These are phyloP conservation scores for Amanita rimosa DNA, from an alignment of 768 basidiomycete genomes.

Conservation along the genomic window DNA sequence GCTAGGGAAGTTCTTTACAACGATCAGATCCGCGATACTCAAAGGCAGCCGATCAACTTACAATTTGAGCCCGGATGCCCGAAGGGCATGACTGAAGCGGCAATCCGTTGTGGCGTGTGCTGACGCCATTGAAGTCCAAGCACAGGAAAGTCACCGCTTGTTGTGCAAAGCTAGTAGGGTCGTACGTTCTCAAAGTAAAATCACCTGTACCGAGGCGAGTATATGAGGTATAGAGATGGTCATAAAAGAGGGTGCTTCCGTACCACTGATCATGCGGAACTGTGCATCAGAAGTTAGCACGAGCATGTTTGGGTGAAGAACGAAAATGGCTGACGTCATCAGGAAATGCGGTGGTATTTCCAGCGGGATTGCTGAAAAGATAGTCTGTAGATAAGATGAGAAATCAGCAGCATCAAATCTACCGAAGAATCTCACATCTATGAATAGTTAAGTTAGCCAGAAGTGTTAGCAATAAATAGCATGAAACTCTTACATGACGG, in stretches of 20 bases:
- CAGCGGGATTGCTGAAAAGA: constrained; percentile 32
- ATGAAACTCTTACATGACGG: constrained; percentile 16
- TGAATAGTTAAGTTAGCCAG: neutral
- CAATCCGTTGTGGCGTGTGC: constrained; percentile 26
- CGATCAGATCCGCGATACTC: neutral
- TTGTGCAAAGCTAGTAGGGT: constrained; percentile 30
- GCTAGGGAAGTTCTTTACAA: constrained; percentile 36
- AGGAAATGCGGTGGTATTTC: constrained; percentile 40
- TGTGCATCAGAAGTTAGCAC: constrained; percentile 11
- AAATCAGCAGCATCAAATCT: neutral
- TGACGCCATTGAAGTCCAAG: constrained; percentile 32
- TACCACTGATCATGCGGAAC: constrained; percentile 46
- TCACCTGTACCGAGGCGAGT: constrained; percentile 18
- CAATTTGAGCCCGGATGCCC: constrained; percentile 40
- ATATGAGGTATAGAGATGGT: neutral
- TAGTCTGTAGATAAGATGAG: constrained; percentile 26
- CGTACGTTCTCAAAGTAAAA: constrained; percentile 34
- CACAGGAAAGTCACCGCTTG: constrained; percentile 37
- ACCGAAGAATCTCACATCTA: constrained; percentile 1
- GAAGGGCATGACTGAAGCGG: constrained; percentile 29
- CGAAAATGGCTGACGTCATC: constrained; percentile 30
- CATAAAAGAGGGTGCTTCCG: constrained; percentile 2
- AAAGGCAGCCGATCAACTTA: constrained; percentile 14
- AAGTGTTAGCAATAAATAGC: neutral
- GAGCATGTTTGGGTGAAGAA: constrained; percentile 1